phyloP scores from a whole-genome alignment of 148 eudicot genomes.

The Gaultheria prostrata region DNA sequence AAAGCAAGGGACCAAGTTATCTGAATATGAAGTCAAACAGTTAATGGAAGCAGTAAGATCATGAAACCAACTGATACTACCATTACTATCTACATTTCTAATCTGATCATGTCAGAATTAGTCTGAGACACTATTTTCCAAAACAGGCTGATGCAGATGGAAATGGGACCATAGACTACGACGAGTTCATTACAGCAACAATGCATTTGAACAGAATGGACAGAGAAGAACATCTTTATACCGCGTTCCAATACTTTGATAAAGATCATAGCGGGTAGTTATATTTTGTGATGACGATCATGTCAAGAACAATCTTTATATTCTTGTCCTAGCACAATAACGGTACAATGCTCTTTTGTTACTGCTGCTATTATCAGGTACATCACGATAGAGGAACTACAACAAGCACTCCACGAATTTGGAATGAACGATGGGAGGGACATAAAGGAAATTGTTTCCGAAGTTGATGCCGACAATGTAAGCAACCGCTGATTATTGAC shows the following conservation, averaged over 20 bases:
- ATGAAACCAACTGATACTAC: neutral
- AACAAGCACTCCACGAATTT: conserved; percentile 78
- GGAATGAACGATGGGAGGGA: conserved; percentile 81
- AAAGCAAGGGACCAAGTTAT: conserved; percentile 53
- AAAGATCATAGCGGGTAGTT: conserved; percentile 94
- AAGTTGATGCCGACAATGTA: conserved; percentile 86
- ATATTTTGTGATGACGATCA: neutral
- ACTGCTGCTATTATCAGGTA: conserved; percentile 35
- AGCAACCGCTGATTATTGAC: conserved; percentile 24
- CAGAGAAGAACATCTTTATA: conserved; percentile 93
- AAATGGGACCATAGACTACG: conserved; percentile 93
- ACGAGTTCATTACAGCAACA: conserved; percentile 97
- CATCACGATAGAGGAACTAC: conserved; percentile 86
- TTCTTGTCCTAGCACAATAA: neutral
- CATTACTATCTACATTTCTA: neutral
- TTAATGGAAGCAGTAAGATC: conserved; percentile 63
- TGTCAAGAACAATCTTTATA: neutral
- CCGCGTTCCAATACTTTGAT: conserved; percentile 96
- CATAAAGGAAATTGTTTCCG: conserved; percentile 80
- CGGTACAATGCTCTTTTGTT: neutral
- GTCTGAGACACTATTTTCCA: neutral
- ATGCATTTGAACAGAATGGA: conserved; percentile 99
- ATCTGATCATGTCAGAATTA: neutral
- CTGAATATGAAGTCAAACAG: conserved; percentile 60
- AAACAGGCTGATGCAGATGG: conserved; percentile 95